A percentile compares a stretch with the other conserved stretches of the same genome.
These are phyloP conservation scores for Aureobasidium vineae DNA, from an alignment of 2,329 filamentous ascomycete genomes.

Conservation along the genomic window DNA sequence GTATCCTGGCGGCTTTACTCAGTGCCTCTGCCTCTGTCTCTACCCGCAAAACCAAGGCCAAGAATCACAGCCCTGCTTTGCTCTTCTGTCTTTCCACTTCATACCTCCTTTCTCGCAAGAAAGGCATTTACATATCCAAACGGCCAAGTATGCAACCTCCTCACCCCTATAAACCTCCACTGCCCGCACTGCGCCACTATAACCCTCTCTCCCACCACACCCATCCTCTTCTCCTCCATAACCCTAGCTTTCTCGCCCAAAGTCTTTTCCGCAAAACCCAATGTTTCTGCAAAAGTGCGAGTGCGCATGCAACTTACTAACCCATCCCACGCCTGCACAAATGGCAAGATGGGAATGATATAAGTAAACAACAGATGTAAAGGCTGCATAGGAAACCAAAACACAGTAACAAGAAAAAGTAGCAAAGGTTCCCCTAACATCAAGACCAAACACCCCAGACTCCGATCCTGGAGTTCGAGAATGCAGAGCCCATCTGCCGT, in stretches of 20 bases:
- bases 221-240: slow-evolving; percentile 25
- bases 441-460: slow-evolving; percentile 35
- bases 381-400: slow-evolving; percentile 54
- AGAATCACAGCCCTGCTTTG: neutral
- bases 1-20: no score
- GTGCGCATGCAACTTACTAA: slow-evolving; percentile 65
- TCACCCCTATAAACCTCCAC: slow-evolving; percentile 46
- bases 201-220: slow-evolving; percentile 44
- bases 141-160: slow-evolving; percentile 49
- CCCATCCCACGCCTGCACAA: slow-evolving; percentile 68
- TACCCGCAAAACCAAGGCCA: no score
- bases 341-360: slow-evolving; percentile 63
- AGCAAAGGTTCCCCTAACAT: slow-evolving; percentile 45
- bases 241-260: slow-evolving; percentile 47
- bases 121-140: slow-evolving; percentile 50
- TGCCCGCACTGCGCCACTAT: slow-evolving; percentile 32
- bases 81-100: neutral
- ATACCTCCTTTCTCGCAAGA: slow-evolving; percentile 35
- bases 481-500: slow-evolving; percentile 68
- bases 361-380: slow-evolving; percentile 65
- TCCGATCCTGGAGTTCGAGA: slow-evolving; percentile 70
- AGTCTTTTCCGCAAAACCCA: slow-evolving; percentile 52
- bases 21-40: no score
- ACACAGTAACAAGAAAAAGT: slow-evolving; percentile 54
- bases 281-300: slow-evolving; percentile 64